A percentile compares a stretch with the other conserved stretches of the same genome.
phyloP scores from a whole-genome alignment of 768 basidiomycete species.

The Russula lepida region DNA sequence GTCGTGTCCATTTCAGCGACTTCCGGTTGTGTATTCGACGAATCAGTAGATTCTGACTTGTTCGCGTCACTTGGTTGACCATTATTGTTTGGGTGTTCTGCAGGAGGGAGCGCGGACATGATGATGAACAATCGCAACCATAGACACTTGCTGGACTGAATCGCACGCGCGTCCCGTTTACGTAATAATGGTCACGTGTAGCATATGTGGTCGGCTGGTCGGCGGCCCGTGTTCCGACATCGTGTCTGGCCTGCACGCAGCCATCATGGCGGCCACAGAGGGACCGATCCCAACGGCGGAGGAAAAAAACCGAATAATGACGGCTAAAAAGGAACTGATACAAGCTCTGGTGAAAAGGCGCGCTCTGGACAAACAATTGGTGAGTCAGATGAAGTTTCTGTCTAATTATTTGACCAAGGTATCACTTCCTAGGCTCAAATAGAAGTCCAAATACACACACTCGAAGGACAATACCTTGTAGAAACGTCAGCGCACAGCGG shows the following conservation, averaged over 20 bases:
- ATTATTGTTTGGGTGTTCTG: constrained; percentile 10
- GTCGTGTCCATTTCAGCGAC: constrained; percentile 59
- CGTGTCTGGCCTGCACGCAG: not conserved
- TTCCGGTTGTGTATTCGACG: constrained; percentile 27
- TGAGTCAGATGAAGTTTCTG: constrained; percentile 29
- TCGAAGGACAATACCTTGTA: constrained; percentile 66
- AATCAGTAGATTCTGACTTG: constrained; percentile 34
- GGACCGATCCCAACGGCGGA: constrained; percentile 43
- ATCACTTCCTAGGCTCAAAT: constrained; percentile 50
- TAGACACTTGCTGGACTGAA: not conserved
- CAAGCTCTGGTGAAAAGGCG: constrained; percentile 70
- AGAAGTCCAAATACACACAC: constrained; percentile 70
- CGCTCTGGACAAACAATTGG: constrained; percentile 67
- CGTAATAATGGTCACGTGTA: not conserved
- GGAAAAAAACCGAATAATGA: constrained; percentile 63
- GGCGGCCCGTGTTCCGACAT: constrained; percentile 9
- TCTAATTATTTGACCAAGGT: not conserved
- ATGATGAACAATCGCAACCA: not conserved
- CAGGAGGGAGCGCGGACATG: constrained; percentile 16
- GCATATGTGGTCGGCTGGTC: not conserved
- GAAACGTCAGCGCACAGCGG: constrained; percentile 72
- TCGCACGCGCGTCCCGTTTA: constrained; percentile 18
- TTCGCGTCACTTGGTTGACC: constrained; percentile 30
- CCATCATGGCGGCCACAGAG: constrained; percentile 30
- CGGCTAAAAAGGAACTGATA: constrained; percentile 64